Evolutionary conservation across 2,329 filamentous ascomycete genomes (phyloP), one percentile per base, ranked within the genome.

Genomic region (Paracamarosporium sp.): DNA sequence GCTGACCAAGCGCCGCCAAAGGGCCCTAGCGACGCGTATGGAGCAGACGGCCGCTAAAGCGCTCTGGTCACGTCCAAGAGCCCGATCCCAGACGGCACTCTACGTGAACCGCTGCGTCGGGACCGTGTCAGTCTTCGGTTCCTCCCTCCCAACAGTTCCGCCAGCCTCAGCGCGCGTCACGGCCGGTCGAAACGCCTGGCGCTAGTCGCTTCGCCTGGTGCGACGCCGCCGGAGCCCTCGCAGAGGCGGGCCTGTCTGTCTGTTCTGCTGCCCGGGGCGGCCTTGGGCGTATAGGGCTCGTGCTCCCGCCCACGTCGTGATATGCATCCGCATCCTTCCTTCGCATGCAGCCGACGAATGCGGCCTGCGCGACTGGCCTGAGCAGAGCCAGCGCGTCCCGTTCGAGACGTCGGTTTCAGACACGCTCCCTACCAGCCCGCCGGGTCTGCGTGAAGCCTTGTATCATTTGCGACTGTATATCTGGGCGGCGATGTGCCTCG

Each of bases 21-120:
- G 12, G 46, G 47, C 59, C 55, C 59, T 62, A 61, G 53, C 57
- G 56, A 56, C 24, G 41, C 53, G 45, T 31, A 48, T 53, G 35
- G 54, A 53, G 44, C 33, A 56, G 47, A 61, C 65, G 57, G 68
- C 63, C 62, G 53, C 65, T 63, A 67, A 59, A 57, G 56, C 52
- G 35, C 44, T 40, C 33, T 47, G 27, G 27, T 25, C 47, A 53
- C 9, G n/a, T 13, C 56, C 61, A 50, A 31, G n/a, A 57, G 56
- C 40, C 38, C 55, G 50, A 61, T 61, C 60, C 53, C 51, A 59
- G 56, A 59, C 59, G 33, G 53, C 41, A 57, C 55, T 57, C 43
- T 35, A 44, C 45, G 27, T 48, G 67, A 61, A 68, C 64, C 67
- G 55, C 55, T 35, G 56, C 41, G 38, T 54, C 55, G 66, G 65